These are phyloP conservation scores for Teunomyces lycoperdinae DNA, from an alignment of 805 yeast genomes.

Conservation along the genomic window DNA sequence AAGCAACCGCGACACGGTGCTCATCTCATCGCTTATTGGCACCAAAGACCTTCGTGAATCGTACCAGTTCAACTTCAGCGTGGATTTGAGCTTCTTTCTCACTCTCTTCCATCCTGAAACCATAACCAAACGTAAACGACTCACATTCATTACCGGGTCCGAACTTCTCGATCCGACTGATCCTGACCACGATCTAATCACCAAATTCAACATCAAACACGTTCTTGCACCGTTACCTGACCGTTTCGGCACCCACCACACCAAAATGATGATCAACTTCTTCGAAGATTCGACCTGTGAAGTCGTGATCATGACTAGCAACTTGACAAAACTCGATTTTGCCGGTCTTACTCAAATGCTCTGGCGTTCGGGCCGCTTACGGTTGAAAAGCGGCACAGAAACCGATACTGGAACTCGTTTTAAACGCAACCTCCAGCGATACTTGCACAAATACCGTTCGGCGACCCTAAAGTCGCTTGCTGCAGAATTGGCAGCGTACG, in stretches of 20 bases:
- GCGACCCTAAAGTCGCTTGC: constrained; percentile 24
- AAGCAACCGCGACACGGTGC: constrained; percentile 28
- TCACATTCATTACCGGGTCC: constrained; percentile 32
- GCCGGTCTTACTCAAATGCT: constrained; percentile 60
- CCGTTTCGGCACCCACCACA: constrained; percentile 53
- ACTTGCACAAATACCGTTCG: constrained; percentile 43
- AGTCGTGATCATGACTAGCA: constrained; percentile 58
- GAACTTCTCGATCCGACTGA: constrained; percentile 11
- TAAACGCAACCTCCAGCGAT: constrained; percentile 42
- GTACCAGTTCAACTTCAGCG: constrained; percentile 49
- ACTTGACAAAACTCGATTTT: constrained; percentile 54
- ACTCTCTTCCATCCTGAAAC: constrained; percentile 27
- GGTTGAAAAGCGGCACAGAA: constrained; percentile 1
- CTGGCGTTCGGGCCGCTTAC: constrained; percentile 56
- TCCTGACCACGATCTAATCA: constrained; percentile 11
- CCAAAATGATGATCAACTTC: constrained; percentile 63
- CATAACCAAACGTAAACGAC: constrained; percentile 11
- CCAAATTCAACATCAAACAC: constrained; percentile 23
- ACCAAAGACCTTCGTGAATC: constrained; percentile 31
- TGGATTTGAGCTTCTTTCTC: constrained; percentile 40
- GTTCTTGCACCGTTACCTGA: constrained; percentile 33
- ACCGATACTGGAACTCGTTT: constrained; percentile 25
- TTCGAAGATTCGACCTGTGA: constrained; percentile 45
- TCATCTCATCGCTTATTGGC: constrained; percentile 28
- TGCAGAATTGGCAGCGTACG: constrained; percentile 26